These are phyloP conservation scores for Tuctoria greenei DNA, from an alignment of 176 grass and related monocot species.

Conservation along the genomic window DNA sequence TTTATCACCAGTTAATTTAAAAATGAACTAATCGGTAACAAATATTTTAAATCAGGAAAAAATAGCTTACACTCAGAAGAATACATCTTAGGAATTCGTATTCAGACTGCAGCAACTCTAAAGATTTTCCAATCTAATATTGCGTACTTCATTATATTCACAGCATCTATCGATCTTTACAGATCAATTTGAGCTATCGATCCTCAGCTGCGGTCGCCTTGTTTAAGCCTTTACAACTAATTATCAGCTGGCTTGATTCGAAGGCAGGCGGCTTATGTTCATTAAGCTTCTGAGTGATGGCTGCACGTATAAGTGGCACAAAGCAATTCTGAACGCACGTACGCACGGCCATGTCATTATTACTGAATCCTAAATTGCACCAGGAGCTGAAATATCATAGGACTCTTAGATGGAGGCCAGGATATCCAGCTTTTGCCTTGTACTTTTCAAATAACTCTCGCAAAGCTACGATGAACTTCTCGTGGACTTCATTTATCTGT, in stretches of 20 bases:
- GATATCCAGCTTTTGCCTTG: conserved; percentile 62
- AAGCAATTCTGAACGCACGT: neutral
- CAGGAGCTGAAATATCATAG: conserved; percentile 37
- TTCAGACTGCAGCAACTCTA: neutral
- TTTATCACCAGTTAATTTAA: too few relatives aligned
- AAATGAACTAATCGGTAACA: too few relatives aligned
- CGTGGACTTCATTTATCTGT: conserved; percentile 85
- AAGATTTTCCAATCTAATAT: neutral
- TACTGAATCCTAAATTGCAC: conserved; percentile 21
- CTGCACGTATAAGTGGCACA: neutral
- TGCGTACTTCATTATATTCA: neutral
- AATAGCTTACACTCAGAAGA: too few relatives aligned
- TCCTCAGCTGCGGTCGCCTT: neutral
- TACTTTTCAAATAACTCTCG: conserved; percentile 80
- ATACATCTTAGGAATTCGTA: neutral
- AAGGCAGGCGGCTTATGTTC: neutral
- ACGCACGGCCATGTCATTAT: conserved; percentile 24
- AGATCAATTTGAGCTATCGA: too few relatives aligned
- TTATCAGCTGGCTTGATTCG: conserved; percentile 3
- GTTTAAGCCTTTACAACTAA: conserved; percentile 16
- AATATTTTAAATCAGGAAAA: too few relatives aligned
- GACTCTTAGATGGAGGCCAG: conserved; percentile 61
- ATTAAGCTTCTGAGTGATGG: neutral
- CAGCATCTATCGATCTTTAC: too few relatives aligned
- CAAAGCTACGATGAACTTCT: conserved; percentile 57